Percentiles rank a stretch among this genome's conserved stretches.
These are phyloP conservation scores for Aspergillus carbonarius DNA, from an alignment of 2,329 filamentous ascomycete genomes.

Conservation along the genomic window DNA sequence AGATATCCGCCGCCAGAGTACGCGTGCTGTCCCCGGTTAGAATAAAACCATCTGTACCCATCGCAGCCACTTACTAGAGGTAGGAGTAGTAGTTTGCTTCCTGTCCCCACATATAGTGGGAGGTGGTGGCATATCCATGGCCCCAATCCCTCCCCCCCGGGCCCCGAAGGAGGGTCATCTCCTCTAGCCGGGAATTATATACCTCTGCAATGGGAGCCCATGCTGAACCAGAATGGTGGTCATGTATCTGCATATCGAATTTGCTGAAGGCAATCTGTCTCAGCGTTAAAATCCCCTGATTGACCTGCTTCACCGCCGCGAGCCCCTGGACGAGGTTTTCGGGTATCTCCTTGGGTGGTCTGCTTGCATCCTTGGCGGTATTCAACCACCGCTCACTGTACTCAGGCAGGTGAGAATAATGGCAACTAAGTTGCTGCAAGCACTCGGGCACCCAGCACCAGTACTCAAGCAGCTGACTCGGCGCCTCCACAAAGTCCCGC, in stretches of 20 bases:
- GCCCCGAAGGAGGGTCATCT: not conserved
- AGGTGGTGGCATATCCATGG: constrained; percentile 1
- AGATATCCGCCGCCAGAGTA: not conserved
- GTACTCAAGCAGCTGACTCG: not conserved
- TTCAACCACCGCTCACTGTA: not conserved
- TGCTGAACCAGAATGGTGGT: not conserved
- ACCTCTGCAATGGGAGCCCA: not conserved
- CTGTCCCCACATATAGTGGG: constrained; percentile 3
- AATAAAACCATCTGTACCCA: not conserved
- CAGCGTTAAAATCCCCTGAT: not conserved
- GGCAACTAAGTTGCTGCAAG: not conserved
- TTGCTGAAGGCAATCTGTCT: constrained; percentile 1
- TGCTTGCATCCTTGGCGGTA: not conserved
- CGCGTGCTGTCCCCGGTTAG: not conserved
- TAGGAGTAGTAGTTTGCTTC: constrained; percentile 7
- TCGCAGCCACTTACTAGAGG: constrained; percentile 1
- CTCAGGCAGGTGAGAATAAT: not conserved
- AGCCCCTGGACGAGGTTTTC: not conserved
- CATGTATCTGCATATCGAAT: not conserved
- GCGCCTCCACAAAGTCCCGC: constrained; percentile 4
- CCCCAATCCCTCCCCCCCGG: not conserved
- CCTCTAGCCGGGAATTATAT: not conserved
- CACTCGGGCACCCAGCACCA: constrained; percentile 6
- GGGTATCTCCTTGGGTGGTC: not conserved
- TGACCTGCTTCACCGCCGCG: not conserved